Evolutionary conservation across 1,284 basidiomycete genomes (phyloP), one percentile per base, ranked within the genome.

Genomic region (Pseudomicrostroma phylloplanum): DNA sequence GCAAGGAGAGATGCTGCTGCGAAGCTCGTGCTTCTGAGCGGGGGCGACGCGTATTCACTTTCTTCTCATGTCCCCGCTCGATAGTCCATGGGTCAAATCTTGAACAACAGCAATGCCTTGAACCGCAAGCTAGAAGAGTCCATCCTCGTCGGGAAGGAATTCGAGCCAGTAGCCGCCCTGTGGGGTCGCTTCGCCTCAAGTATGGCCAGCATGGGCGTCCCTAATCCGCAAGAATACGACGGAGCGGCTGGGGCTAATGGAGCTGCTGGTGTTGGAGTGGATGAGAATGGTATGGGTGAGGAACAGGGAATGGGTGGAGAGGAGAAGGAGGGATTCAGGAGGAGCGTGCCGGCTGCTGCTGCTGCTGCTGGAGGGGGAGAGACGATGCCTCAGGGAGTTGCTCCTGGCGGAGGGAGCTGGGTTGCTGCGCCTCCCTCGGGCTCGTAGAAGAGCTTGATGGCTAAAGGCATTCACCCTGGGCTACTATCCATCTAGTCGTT

Each of bases 51-150:
- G 17, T 17, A 17, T 25, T 49, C 13, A 43, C n/a, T n/a, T 6
- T 48, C 43, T 3, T 48, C 21, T 48, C 12, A 4, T 6, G 6
- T 6, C 12, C 43, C n/a, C 9, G 41, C 43, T 36, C n/a, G 17
- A 7, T 70, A 96, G 92, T 88, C 87, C n/a, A 91, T 96, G 72
- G 92, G 94, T 74, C 88, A 90, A 64, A 80, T 94, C 6, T 82
- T 96, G 17, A 88, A 88, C 1, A 86, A 88, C n/a, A 88, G 87
- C 62, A 96, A 96, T 76, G 85, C 85, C n/a, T 81, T 93, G 19
- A 96, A 96, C 79, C 86, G 92, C 62, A 92, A 91, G 74, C 83
- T 96, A 3, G 92, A 96, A 80, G 91, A 96, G 77, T 89, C 91
- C 0, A 83, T 90, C 42, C 88, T 89, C 9, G 93, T 96, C 83